Base-by-base conservation (phyloP, 73 alveolate species). In the Paramecium primaurelia region DNA sequence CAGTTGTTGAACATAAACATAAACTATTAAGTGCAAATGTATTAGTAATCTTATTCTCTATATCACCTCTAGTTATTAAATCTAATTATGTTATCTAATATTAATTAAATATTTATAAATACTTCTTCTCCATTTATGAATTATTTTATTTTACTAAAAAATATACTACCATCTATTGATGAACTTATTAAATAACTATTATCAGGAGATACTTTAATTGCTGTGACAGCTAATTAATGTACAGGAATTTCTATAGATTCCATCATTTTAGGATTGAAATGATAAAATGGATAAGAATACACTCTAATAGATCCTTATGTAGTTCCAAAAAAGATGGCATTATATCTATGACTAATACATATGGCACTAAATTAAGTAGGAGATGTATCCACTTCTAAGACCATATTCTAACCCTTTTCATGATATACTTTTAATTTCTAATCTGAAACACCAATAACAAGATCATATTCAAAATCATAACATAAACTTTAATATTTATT, bases 181-280 rank as follows among this genome's bases (percentile, higher is more conserved):
- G 93, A 73, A 60, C 88, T 60, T 64, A 87, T 87, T 18, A 87
- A 64, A 26, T 42, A 87, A 34, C 86, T 25, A 68, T 87, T 64
- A 64, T 87, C 93, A 6, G 87, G 69, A 20, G 93, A 87, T 38
- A 87, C 73, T 64, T 87, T 87, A 59, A 87, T 87, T 7, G 64
- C 71, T 0, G 88, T 60, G 4, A 87, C 86, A 0, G 88, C 64
- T 12, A 73, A 87, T 38, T 87, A 26, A 87, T 87, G 93, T 11
- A 87, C 86, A 60, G 93, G 93, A 54, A 87, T 87, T 64, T 87
- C 93, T 14, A 87, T 64, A 7, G 71, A 87, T 77, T 87, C 93
- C 93, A 87, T 87, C 69, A 54, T 87, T 69, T 87, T 87, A 26
- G 93, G 86, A 34, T 87, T 64, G 59, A 59, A 60, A 44, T 73